Base-by-base conservation (phyloP, 2,329 filamentous ascomycete species). In the Exophiala viscosa region DNA sequence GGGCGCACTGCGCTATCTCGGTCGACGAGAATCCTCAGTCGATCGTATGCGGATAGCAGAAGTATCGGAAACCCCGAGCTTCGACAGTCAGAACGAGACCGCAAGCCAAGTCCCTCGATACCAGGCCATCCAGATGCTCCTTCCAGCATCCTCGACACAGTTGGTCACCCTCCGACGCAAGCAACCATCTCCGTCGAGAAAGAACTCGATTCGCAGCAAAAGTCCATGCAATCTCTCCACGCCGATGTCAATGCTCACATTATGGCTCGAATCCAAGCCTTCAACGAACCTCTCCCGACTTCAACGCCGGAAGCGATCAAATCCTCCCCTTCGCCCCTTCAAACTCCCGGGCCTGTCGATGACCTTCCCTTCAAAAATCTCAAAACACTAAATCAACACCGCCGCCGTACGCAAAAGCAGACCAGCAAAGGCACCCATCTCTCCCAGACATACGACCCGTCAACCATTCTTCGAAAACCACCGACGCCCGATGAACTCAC, bases 401-500 rank as follows among this genome's bases (percentile, higher is more conserved):
- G 44, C 11, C 48, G 47, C 4, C 32, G 35, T 35, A 43, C 45
- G 9, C 52, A 50, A 28, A 53, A 45, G 34, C 46, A 42, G 4
- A 20, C 32, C 18, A 43, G 54, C 3, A 35, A 38, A 17, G 56
- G 53, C 32, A 56, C 56, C 10, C 46, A 54, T 14, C 40, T 58
- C 38, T 50, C 47, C 13, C 48, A 54, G 34, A 49, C 54, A 36
- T 62, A 62, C 43, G 50, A 61, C 33, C 60, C 60, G 7, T 38
- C 48, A 28, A 50, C 51, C 10, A 51, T 61, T 20, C 38, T 95
- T 49, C 76, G 73, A 53, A 79, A 90, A 66, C 91, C 93, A 3
- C 90, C 90, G 1, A 73, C 73, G 35, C 86, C 90, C 18, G 78
- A 85, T 67, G 87, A 96, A 65, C 81, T 97, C 56, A 91, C 90